Evolutionary conservation across 495 filamentous ascomycete species (phyloP).

Genomic region (Podospora pseudopauciseta): DNA sequence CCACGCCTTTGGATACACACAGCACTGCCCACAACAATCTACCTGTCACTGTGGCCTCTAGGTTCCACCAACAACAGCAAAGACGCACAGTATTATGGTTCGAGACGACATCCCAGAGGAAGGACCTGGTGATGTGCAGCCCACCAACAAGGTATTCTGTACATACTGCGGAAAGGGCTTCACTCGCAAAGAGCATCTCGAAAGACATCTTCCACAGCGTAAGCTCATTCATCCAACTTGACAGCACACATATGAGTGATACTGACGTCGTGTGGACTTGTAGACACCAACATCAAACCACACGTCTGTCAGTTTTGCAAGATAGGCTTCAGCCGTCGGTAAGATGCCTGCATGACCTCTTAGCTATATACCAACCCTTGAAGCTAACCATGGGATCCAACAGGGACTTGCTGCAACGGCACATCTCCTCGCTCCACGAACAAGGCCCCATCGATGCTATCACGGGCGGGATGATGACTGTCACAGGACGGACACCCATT

Average conservation of each 20-base stretch:
- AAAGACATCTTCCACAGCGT: constrained; percentile 61
- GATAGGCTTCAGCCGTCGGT: constrained; percentile 60
- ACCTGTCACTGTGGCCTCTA: neutral
- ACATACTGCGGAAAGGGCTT: constrained; percentile 62
- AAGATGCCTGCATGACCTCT: constrained; percentile 22
- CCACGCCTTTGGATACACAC: neutral
- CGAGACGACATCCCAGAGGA: neutral
- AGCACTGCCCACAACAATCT: neutral
- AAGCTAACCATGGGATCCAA: constrained; percentile 22
- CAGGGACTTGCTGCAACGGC: constrained; percentile 59
- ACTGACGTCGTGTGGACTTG: constrained; percentile 22
- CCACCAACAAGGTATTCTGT: constrained; percentile 50
- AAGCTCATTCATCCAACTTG: constrained; percentile 28
- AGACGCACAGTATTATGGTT: neutral
- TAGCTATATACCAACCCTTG: neutral
- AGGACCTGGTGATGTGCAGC: neutral
- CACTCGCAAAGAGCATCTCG: constrained; percentile 63
- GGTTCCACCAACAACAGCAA: neutral
- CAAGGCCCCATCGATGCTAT: constrained; percentile 40
- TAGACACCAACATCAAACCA: constrained; percentile 65
- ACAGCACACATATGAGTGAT: neutral
- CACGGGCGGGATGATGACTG: constrained; percentile 35
- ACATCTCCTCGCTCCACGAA: constrained; percentile 52
- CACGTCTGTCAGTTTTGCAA: constrained; percentile 57
- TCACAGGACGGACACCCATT: constrained; percentile 46